Evolutionary conservation across 495 filamentous ascomycete species (phyloP).

Genomic region (Aspergillus sparsus): DNA sequence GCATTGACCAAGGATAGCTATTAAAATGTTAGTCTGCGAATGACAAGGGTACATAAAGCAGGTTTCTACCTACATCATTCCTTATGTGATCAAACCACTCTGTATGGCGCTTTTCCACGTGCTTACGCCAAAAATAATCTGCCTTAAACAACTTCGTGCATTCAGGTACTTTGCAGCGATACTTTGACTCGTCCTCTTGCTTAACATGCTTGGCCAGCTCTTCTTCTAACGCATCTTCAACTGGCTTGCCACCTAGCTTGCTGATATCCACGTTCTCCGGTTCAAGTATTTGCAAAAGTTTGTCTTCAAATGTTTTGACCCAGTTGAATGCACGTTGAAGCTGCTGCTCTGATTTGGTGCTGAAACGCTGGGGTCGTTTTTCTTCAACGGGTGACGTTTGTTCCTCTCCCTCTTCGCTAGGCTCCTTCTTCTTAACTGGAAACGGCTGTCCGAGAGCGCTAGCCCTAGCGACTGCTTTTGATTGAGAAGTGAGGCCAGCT

Average conservation of each 20-base stretch:
- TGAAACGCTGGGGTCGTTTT: slow-evolving; percentile 65
- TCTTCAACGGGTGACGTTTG: slow-evolving; percentile 61
- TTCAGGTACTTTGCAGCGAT: slow-evolving; percentile 91
- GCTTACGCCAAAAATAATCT: slow-evolving; percentile 94
- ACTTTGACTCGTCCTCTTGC: slow-evolving; percentile 96
- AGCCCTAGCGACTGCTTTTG: slow-evolving; percentile 81
- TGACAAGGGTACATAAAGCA: slow-evolving; percentile 18
- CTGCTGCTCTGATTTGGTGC: slow-evolving; percentile 81
- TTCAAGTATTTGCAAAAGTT: slow-evolving; percentile 86
- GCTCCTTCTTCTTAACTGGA: slow-evolving; percentile 73
- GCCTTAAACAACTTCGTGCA: slow-evolving; percentile 98
- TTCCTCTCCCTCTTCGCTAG: slow-evolving; percentile 64
- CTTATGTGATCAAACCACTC: slow-evolving; percentile 84
- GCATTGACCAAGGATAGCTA: slow-evolving; percentile 86
- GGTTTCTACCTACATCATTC: slow-evolving; percentile 67
- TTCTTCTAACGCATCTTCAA: slow-evolving; percentile 82
- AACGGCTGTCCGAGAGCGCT: slow-evolving; percentile 79
- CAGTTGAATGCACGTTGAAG: slow-evolving; percentile 94
- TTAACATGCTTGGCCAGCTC: slow-evolving; percentile 87
- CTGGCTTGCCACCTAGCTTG: slow-evolving; percentile 86
- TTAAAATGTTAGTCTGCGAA: slow-evolving; percentile 16
- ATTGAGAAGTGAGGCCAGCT: slow-evolving; percentile 73
- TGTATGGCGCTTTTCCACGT: slow-evolving; percentile 90
- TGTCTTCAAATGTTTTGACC: slow-evolving; percentile 99
- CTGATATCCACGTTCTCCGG: slow-evolving; percentile 80